Base-by-base conservation (phyloP, 148 eudicot genomes). In the Salicornia ramosissima region DNA sequence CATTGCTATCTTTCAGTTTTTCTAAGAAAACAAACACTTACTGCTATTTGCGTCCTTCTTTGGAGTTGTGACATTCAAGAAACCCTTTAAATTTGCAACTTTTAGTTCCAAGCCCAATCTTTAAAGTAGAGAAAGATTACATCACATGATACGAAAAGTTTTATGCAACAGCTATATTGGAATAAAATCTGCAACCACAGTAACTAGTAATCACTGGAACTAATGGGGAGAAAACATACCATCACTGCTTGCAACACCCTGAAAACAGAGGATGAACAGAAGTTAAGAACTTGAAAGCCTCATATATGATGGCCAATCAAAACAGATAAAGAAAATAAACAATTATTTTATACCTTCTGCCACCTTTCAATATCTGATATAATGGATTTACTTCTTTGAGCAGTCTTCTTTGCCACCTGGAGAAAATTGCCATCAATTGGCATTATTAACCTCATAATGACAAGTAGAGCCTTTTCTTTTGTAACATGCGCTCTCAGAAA, bases 321-420 rank as follows among this genome's bases (percentile, higher is more conserved):
- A 36, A 33, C 66, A 65, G 16, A 33, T 15, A 45, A 58, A 67
- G 5, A 59, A 30, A 46, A 26, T 5, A 13, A 67, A 28, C 25
- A 29, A 29, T 70, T 18, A 58, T 5, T 51, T 45, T 25, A 36
- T 76, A 88, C 98, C 89, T 93, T 93, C 75, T 93, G 98, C 98
- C 98, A 88, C 69, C 98, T 76, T 81, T 93, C 98, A 78, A 93
- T 82, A 77, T 93, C 98, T 65, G 96, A 88, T 30, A 93, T 66
- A 47, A 93, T 66, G 60, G 80, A 77, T 80, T 93, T 93, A 68
- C 98, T 90, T 80, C 78, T 88, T 72, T 84, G 90, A 6, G 96
- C 95, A 80, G 98, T 93, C 82, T 85, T 90, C 80, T 93, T 93
- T 34, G 98, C 96, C 67, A 84, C 98, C 98, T 93, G 79, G 66